Base-by-base conservation (phyloP, 2,329 filamentous ascomycete species). In the Shiraia sp. region DNA sequence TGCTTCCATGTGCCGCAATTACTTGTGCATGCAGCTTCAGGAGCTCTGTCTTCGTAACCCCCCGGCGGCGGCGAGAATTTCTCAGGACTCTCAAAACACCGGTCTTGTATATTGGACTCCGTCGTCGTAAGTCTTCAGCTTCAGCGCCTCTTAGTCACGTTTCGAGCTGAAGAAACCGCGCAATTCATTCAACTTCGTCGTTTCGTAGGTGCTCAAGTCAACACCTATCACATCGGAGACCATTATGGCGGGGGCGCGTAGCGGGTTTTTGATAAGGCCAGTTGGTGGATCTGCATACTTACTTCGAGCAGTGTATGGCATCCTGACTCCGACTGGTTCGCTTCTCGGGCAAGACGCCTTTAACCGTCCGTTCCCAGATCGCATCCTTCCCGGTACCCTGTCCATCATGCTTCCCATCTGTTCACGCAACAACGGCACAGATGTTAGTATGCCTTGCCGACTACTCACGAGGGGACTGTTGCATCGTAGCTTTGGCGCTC, bases 351-450 rank as follows among this genome's bases (percentile, higher is more conserved):
- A 27, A 23, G 28, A 36, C 45, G 10, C 43, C 34, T 26, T 61
- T 62, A 64, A 32, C 60, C 56, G 52, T 43, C 42, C 40, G 36
- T 47, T 47, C 49, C 54, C 47, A 56, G 51, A 61, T 55, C 53
- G 42, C 33, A 51, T 19, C 40, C 48, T 40, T 39, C 43, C 42
- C 39, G 36, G 25, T 33, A 39, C 46, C 45, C 37, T 50, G 56
- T 51, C 36, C 40, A 55, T 52, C 46, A 48, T 45, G 55, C 51
- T 45, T 44, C 33, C 41, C 47, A 31, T 32, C 2, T 37, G 42
- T 36, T 32, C 46, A 50, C 31, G 29, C 35, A 30, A 16, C 40
- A 45, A 51, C 46, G 41, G 49, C 53, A 51, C 48, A 55, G 17
- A 44, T 31, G 40, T 43, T 32, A 39, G 44, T 36, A 53, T 47